Evolutionary conservation across 2,329 filamentous ascomycete species (phyloP), one percentile per base, ranked within the genome.

Genomic region (Arthrobotrys megalospora): DNA sequence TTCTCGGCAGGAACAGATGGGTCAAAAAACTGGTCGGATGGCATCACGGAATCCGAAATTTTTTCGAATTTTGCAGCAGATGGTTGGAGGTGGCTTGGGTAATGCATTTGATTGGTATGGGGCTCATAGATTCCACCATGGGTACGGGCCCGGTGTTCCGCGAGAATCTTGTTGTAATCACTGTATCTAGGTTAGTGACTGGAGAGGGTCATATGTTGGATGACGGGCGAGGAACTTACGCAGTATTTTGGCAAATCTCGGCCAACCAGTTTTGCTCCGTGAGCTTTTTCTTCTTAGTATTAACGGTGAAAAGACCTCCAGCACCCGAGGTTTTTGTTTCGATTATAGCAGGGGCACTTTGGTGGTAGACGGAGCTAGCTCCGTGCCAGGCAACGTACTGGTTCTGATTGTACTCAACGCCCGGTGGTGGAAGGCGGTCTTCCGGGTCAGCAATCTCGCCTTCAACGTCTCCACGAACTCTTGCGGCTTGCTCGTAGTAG

Each of bases 311-410:
- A 10, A 78, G 47, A 6, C 75, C 75, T 41, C 75, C 75, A 16
- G 45, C 36, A 24, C 67, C 60, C 8, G 75, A 78, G 8, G 67
- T 50, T 36, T 96, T 97, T 80, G 89, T 88, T 81, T 94, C 92
- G 6, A 90, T 85, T 38, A 86, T 87, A 84, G 96, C 97, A 72
- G 92, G 92, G 77, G 87, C 90, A 71, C 90, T 91, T 11, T 92
- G 93, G 83, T 98, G 94, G 84, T 99, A 99, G 24, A 99, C 96
- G 45, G 93, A 91, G 84, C 95, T 98, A 58, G 96, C 96, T 62
- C 96, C 96, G 84, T 97, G 94, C 96, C 96, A 99, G 32, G 96
- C 96, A 32, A 99, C 96, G 83, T 97, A 99, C 84, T 97, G 94
- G 83, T 99, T 99, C 86, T 95, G 94, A 87, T 99, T 97, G 87